Evolutionary conservation across 2,329 filamentous ascomycete genomes (phyloP).

Genomic region (Beauveria varroae): DNA sequence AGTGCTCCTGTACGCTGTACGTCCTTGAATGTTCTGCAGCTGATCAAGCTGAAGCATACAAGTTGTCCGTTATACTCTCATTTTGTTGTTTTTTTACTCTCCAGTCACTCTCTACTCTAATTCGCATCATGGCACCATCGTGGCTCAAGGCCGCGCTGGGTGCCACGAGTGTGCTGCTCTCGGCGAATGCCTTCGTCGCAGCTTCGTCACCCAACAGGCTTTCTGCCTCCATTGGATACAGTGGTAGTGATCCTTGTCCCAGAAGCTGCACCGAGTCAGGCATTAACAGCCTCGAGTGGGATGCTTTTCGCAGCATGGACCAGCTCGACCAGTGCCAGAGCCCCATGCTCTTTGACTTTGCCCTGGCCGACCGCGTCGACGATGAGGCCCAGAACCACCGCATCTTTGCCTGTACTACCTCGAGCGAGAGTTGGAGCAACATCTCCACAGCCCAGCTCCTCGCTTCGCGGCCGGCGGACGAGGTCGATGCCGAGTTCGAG

Average conservation of each 20-base stretch:
- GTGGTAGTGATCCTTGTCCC: neutral
- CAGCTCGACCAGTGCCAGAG: neutral
- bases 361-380: neutral
- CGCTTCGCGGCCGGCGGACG: neutral
- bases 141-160: conserved; percentile 1
- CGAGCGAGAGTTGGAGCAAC: neutral
- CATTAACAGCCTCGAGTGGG: neutral
- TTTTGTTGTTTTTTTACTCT: neutral
- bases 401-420: conserved; percentile 4
- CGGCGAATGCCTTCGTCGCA: neutral
- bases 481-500: neutral
- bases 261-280: neutral
- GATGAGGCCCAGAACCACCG: neutral
- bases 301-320: conserved; percentile 1
- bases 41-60: neutral
- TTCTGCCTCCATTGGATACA: neutral
- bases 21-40: neutral
- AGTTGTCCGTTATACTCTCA: neutral
- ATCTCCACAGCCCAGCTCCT: neutral
- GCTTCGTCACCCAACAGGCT: neutral
- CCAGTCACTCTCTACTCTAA: neutral
- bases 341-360: conserved; percentile 3
- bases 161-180: neutral
- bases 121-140: neutral
- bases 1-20: neutral